Conservation (phyloP, 2,329 filamentous ascomycete genomes). For the Xylariales sp. region DNA sequence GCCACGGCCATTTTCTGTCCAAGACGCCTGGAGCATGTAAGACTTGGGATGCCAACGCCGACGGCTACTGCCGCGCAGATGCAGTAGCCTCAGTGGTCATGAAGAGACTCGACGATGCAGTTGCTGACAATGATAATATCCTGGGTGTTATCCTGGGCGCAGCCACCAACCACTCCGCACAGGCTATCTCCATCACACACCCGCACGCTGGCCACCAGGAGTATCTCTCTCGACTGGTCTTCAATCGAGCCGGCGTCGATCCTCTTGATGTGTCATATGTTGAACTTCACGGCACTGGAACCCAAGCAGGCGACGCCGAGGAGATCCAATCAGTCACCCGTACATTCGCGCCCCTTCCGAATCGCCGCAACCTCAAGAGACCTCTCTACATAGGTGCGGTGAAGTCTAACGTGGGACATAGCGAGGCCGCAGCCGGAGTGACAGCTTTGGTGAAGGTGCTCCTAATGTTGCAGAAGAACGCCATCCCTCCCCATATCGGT, state of each 20-base stretch:
- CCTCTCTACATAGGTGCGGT: slow-evolving; percentile 41
- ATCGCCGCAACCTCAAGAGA: slow-evolving; percentile 31
- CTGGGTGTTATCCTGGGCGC: slow-evolving; percentile 38
- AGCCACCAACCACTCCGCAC: slow-evolving; percentile 67
- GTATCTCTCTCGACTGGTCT: slow-evolving; percentile 52
- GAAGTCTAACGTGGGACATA: slow-evolving; percentile 45
- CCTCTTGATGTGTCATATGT: slow-evolving; percentile 53
- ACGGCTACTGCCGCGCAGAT: slow-evolving; percentile 40
- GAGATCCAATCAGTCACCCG: slow-evolving; percentile 60
- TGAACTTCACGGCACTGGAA: slow-evolving; percentile 68
- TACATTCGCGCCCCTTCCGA: slow-evolving; percentile 50
- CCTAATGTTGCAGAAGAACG: slow-evolving; percentile 34
- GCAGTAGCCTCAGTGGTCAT: slow-evolving; percentile 19
- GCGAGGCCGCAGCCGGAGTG: slow-evolving; percentile 37
- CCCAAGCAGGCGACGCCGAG: slow-evolving; percentile 63
- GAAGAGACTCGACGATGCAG: slow-evolving; percentile 19
- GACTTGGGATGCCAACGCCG: slow-evolving; percentile 62
- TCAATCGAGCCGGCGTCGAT: slow-evolving; percentile 54
- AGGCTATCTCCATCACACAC: slow-evolving; percentile 67
- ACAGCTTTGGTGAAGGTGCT: slow-evolving; percentile 37
- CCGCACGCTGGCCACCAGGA: slow-evolving; percentile 62
- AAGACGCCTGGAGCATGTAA: slow-evolving; percentile 30
- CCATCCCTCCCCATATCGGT: slow-evolving; percentile 45
- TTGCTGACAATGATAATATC: slow-evolving; percentile 25
- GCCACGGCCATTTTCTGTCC: slow-evolving; percentile 61